Evolutionary conservation across 2,329 filamentous ascomycete species (phyloP).

Genomic region (Ceratocystis eucalypticola): DNA sequence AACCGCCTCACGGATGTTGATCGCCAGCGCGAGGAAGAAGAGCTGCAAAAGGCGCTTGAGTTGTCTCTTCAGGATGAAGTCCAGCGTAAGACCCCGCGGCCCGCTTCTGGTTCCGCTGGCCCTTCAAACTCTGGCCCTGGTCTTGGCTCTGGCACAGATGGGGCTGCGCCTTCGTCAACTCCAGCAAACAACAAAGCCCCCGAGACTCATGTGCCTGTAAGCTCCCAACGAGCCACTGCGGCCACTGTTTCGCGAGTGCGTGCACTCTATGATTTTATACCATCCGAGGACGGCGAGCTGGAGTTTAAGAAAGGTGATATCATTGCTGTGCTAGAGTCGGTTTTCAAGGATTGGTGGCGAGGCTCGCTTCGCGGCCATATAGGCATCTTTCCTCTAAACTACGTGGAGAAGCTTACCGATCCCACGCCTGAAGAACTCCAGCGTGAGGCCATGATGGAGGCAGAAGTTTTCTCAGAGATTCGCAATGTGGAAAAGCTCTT

Average conservation of each 20-base stretch:
- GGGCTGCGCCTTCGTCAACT: background rate
- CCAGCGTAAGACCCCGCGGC: constrained; percentile 37
- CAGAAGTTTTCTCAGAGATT: constrained; percentile 51
- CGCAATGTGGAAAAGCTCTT: constrained; percentile 58
- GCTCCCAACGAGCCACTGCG: constrained; percentile 69
- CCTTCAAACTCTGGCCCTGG: constrained; percentile 26
- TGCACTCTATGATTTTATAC: constrained; percentile 86
- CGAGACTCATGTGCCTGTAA: constrained; percentile 38
- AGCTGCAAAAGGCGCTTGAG: constrained; percentile 88
- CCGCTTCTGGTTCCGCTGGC: constrained; percentile 23
- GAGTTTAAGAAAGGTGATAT: constrained; percentile 95
- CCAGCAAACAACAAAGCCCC: background rate
- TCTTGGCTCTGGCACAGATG: background rate
- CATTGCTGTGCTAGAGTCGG: constrained; percentile 91
- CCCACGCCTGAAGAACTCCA: constrained; percentile 90
- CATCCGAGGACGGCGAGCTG: constrained; percentile 84
- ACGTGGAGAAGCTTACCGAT: constrained; percentile 93
- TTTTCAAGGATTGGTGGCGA: constrained; percentile 99
- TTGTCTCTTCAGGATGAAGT: constrained; percentile 84
- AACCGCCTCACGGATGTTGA: constrained; percentile 79
- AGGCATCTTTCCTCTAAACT: constrained; percentile 96
- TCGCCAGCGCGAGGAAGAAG: constrained; percentile 89
- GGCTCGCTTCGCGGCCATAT: constrained; percentile 87
- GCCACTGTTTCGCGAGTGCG: constrained; percentile 91
- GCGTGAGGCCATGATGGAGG: constrained; percentile 90